These are phyloP conservation scores for Areca catechu DNA, from an alignment of 176 grass and related monocot genomes.

Conservation along the genomic window DNA sequence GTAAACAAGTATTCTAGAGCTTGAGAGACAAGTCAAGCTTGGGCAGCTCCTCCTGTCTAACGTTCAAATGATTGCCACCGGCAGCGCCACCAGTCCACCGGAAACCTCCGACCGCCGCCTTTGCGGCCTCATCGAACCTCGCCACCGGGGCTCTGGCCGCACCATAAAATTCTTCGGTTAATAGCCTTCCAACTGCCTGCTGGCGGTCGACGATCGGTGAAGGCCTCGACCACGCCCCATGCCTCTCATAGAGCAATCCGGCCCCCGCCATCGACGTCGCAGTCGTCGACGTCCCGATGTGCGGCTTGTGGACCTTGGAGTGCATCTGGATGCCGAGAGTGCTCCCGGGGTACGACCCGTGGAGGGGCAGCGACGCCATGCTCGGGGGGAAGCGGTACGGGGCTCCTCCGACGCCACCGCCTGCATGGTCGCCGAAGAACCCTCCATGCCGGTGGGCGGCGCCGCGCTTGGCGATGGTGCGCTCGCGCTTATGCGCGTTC, in stretches of 20 bases:
- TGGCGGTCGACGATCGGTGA: not conserved
- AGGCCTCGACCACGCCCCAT: not conserved
- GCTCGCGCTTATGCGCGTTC: constrained; percentile 63
- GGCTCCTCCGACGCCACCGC: too few species aligned
- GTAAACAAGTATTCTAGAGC: not conserved
- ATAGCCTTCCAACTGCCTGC: not conserved
- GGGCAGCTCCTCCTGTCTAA: not conserved
- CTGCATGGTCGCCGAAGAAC: not conserved
- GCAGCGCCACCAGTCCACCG: not conserved
- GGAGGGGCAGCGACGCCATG: not conserved
- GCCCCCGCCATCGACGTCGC: not conserved
- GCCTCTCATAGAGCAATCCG: not conserved
- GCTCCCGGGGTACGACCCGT: not conserved
- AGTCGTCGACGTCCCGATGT: not conserved
- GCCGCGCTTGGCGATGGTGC: constrained; percentile 5
- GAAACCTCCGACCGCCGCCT: not conserved
- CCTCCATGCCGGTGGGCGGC: not conserved
- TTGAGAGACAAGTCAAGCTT: constrained; percentile 6
- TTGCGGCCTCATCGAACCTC: not conserved
- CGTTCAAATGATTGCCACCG: not conserved
- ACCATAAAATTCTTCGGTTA: not conserved
- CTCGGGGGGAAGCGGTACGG: not conserved
- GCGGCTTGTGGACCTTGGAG: not conserved
- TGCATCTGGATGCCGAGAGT: constrained; percentile 1
- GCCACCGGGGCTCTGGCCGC: not conserved